Evolutionary conservation across 2,329 filamentous ascomycete species (phyloP).

Genomic region (Pseudopyrenochaeta lycopersici): DNA sequence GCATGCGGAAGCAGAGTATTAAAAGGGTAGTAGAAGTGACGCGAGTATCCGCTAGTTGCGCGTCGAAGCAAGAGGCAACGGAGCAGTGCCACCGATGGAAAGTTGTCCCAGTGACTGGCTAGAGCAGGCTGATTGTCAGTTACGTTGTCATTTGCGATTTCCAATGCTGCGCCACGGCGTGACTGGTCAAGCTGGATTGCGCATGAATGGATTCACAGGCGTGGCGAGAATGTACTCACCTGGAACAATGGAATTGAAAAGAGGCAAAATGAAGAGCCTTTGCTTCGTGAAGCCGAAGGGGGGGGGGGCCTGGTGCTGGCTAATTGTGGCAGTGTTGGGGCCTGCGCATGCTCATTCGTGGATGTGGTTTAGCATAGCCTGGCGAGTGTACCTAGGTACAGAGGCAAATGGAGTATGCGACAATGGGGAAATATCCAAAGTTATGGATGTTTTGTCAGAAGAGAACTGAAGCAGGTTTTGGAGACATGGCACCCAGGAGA

Average conservation of each 20-base stretch:
- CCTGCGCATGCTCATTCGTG: slow-evolving; percentile 14
- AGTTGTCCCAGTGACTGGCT: background rate
- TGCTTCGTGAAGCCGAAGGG: slow-evolving; percentile 5
- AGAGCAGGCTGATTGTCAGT: background rate
- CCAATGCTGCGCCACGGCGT: background rate
- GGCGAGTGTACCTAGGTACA: background rate
- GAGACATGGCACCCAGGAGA: background rate
- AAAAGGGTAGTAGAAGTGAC: slow-evolving; percentile 4
- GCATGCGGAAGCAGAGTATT: slow-evolving; percentile 30
- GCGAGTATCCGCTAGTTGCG: slow-evolving; percentile 3
- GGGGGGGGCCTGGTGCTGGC: background rate
- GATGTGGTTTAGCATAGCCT: slow-evolving; percentile 2
- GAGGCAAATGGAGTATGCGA: background rate
- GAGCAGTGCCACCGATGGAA: background rate
- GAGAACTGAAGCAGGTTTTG: background rate
- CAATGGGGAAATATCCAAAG: background rate
- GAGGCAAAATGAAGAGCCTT: slow-evolving; percentile 3
- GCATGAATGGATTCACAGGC: background rate
- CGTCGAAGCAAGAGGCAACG: slow-evolving; percentile 1
- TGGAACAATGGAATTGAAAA: background rate
- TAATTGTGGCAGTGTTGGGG: slow-evolving; percentile 14
- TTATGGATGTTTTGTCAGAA: background rate
- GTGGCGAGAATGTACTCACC: slow-evolving; percentile 9
- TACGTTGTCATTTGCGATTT: background rate
- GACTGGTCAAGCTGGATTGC: background rate